Percentiles rank a stretch among this genome's conserved stretches.
phyloP scores from a whole-genome alignment of 1,284 basidiomycete species.

The Ustilago esculenta region DNA sequence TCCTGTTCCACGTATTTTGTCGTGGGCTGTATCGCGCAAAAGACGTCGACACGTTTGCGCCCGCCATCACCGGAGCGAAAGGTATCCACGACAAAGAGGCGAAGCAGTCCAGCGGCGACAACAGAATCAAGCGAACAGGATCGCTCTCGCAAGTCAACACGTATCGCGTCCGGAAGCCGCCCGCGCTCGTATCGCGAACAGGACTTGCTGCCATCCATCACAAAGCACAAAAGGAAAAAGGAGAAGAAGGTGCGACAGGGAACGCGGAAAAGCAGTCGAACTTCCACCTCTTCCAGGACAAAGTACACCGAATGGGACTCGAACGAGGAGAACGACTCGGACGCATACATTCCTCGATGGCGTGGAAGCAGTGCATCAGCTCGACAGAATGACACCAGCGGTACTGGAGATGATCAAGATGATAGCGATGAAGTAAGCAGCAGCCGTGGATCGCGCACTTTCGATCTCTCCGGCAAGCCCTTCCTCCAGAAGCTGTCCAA shows the following conservation, averaged over 20 bases:
- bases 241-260: conserved; percentile 31
- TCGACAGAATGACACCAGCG: not conserved
- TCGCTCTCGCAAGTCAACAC: conserved; percentile 38
- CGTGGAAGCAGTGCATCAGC: conserved; percentile 19
- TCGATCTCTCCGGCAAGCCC: conserved; percentile 33
- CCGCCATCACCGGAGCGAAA: conserved; percentile 39
- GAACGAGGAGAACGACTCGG: conserved; percentile 40
- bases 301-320: conserved; percentile 47
- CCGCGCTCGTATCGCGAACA: conserved; percentile 36
- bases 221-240: conserved; percentile 21
- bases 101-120: conserved; percentile 7
- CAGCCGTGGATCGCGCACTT: conserved; percentile 32
- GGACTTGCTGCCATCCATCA: conserved; percentile 23
- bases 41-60: conserved; percentile 30
- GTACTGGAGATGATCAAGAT: conserved; percentile 8
- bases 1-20: too few species aligned
- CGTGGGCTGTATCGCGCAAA: too few species aligned
- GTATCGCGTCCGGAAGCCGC: conserved; percentile 29
- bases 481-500: conserved; percentile 47
- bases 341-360: conserved; percentile 42
- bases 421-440: conserved; percentile 23
- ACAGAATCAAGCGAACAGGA: conserved; percentile 10
- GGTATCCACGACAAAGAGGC: conserved; percentile 6
- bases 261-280: conserved; percentile 39
- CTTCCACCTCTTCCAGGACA: conserved; percentile 21